A percentile compares a stretch with the other conserved stretches of the same genome.
Evolutionary conservation across 2,329 filamentous ascomycete species (phyloP).

Genomic region (Penicillium sp.): DNA sequence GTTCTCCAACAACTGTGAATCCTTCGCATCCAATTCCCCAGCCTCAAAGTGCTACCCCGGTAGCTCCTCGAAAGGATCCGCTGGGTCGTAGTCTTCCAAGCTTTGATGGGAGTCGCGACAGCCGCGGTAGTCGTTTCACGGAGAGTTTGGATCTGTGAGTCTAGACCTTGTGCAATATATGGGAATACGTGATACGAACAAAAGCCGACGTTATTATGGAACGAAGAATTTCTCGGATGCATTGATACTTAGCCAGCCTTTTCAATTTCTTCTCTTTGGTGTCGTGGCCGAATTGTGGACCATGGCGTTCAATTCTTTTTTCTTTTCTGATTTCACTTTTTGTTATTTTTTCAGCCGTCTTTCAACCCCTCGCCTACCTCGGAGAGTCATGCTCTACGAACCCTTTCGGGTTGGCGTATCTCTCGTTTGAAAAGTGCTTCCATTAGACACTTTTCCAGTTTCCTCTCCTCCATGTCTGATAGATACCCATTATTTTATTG

Average conservation of each 20-base stretch:
- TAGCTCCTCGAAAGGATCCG: constrained; percentile 37
- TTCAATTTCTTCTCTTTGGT: neutral
- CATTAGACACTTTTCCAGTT: constrained; percentile 11
- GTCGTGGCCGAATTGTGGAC: neutral
- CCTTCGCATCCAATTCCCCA: constrained; percentile 31
- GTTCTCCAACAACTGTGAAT: constrained; percentile 27
- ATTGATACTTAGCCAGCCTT: neutral
- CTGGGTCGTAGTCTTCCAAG: constrained; percentile 48
- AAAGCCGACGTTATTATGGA: constrained; percentile 19
- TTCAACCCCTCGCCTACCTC: neutral
- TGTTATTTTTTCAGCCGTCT: neutral
- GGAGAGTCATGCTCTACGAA: neutral
- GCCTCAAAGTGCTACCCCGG: constrained; percentile 30
- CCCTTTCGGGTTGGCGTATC: neutral
- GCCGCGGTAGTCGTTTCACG: constrained; percentile 51
- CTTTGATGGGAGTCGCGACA: constrained; percentile 50
- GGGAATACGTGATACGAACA: constrained; percentile 27
- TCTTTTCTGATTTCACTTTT: neutral
- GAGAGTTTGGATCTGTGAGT: constrained; percentile 39
- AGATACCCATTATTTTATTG: constrained; percentile 25
- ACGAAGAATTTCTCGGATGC: constrained; percentile 1
- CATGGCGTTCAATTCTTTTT: neutral
- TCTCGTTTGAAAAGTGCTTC: constrained; percentile 8
- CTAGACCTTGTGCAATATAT: constrained; percentile 4
- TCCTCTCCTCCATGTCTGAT: constrained; percentile 14